Percentiles rank a stretch among this genome's conserved stretches.
Evolutionary conservation across 2,329 filamentous ascomycete genomes (phyloP).

Genomic region (Bertia moriformis): DNA sequence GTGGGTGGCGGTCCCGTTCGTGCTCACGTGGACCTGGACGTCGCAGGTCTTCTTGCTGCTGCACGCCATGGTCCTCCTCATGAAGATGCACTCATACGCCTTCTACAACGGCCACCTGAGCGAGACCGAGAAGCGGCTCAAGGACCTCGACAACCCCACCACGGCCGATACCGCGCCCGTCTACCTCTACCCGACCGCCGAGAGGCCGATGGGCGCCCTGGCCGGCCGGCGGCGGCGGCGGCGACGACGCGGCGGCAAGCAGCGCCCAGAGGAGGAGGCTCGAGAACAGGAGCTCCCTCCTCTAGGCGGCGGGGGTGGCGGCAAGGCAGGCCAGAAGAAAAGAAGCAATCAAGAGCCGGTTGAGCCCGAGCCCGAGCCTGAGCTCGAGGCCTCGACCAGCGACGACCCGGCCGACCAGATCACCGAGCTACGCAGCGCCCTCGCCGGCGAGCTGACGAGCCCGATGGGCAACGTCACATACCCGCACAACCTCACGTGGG

Average conservation of each 20-base stretch:
- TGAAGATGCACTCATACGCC: conserved; percentile 98
- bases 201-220: conserved; percentile 30
- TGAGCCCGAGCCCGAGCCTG: conserved; percentile 13
- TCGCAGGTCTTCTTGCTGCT: conserved; percentile 87
- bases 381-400: conserved; percentile 13
- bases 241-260: not conserved
- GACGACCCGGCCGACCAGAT: conserved; percentile 33
- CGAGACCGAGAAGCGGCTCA: conserved; percentile 69
- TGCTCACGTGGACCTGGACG: conserved; percentile 88
- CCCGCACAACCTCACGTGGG: conserved; percentile 69
- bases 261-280: conserved; percentile 1
- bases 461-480: conserved; percentile 83
- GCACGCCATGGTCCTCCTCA: conserved; percentile 79
- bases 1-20: conserved; percentile 77
- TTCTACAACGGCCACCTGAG: conserved; percentile 96
- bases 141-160: conserved; percentile 62
- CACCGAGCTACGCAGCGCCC: conserved; percentile 62
- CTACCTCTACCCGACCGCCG: conserved; percentile 59
- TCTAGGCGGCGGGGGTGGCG: no score
- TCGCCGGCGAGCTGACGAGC: conserved; percentile 82
- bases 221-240: conserved; percentile 1
- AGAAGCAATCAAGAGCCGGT: no score
- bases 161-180: conserved; percentile 51
- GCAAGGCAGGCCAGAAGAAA: no score
- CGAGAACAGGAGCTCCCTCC: no score